A percentile compares a stretch with the other conserved stretches of the same genome.
Evolutionary conservation across 2,329 filamentous ascomycete species (phyloP).

Genomic region (Sphaerostilbella broomeana): DNA sequence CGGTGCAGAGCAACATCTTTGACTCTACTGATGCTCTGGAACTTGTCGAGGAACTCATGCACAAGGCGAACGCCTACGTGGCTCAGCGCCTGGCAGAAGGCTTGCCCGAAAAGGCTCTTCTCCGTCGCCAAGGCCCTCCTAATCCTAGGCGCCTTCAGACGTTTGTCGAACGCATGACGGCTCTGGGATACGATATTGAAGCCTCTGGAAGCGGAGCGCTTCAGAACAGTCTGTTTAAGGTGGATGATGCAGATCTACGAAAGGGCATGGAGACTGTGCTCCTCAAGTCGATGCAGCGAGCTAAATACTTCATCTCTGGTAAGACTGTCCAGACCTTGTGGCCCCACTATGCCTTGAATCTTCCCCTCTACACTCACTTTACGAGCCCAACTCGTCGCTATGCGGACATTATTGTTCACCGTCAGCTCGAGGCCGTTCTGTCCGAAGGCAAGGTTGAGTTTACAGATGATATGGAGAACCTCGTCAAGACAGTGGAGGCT

Average conservation of each 20-base stretch:
- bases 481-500: conserved; percentile 87
- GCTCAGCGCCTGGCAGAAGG: conserved; percentile 74
- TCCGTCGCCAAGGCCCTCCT: conserved; percentile 78
- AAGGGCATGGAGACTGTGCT: conserved; percentile 98
- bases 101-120: conserved; percentile 84
- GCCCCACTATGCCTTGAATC: conserved; percentile 85
- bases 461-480: conserved; percentile 76
- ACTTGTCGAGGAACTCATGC: conserved; percentile 88
- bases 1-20: conserved; percentile 93
- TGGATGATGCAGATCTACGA: conserved; percentile 80
- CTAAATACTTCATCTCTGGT: conserved; percentile 86
- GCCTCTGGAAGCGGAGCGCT: conserved; percentile 81
- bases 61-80: conserved; percentile 86
- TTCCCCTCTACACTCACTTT: conserved; percentile 94
- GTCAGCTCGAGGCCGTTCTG: conserved; percentile 81
- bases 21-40: conserved; percentile 84
- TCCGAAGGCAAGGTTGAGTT: conserved; percentile 79
- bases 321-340: conserved; percentile 72
- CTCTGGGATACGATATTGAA: conserved; percentile 85
- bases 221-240: conserved; percentile 91
- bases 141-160: conserved; percentile 84
- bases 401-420: conserved; percentile 90
- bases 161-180: conserved; percentile 88
- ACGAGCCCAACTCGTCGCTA: conserved; percentile 93
- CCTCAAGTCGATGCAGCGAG: conserved; percentile 90